Evolutionary conservation across 2,329 filamentous ascomycete genomes (phyloP), one percentile per base, ranked within the genome.

Genomic region (Claviceps purpurea): DNA sequence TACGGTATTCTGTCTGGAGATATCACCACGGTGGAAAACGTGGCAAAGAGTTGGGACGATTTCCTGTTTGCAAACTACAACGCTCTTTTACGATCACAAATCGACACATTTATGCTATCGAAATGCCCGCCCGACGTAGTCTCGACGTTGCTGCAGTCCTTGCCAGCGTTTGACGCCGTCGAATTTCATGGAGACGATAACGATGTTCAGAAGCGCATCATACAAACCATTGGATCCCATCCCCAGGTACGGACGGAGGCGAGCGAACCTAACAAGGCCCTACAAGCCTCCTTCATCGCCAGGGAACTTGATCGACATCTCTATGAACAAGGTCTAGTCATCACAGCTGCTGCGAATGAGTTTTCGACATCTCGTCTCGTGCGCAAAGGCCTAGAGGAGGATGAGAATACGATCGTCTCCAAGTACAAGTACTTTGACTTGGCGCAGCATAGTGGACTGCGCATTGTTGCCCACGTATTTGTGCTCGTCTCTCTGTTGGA

Each of bases 1-100:
- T 96, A 95, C 63, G 91, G 89, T 30, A 70, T 96, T 13, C 75
- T 98, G n/a, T 85, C 86, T 43, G 93, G 93, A 49, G 89, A 96
- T 62, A 77, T 89, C 49, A 71, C 78, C 40, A 87, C 85, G 50
- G 87, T 94, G 11, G 82, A 87, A 62, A 79, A 80, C 57, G 81
- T 91, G 41, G 89, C 87, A 63, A 75, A 78, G 49, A 81, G 77
- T 22, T 94, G 89, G 84, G 88, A 95, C 58, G 91, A 97, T 62
- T 81, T 84, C 60, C 75, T 96, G 18, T 95, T 93, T 65, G 83
- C 85, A 39, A 82, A 90, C 64, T 93, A 93, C 72, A 96, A 94
- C 62, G 83, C 87, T n/a, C 72, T 91, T 5, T 69, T 96, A 10
- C 78, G 90, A 51, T 80, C 82, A 2, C 85, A 91, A 59, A 91